Conservation (phyloP, 2,329 filamentous ascomycete species). For the Arthrobotrys conoides region DNA sequence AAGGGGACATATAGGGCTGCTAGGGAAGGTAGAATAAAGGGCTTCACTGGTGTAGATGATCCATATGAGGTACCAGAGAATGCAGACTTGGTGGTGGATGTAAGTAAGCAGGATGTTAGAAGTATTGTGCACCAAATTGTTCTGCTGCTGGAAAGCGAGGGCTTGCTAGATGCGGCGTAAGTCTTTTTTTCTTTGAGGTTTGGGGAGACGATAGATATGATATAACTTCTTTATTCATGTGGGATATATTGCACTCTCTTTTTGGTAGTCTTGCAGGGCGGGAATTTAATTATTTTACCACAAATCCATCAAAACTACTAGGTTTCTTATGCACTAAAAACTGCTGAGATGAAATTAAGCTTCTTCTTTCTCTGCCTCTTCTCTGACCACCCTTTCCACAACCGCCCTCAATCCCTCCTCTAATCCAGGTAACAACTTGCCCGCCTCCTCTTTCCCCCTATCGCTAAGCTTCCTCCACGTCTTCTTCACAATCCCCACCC, state of each 20-base stretch:
- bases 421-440: slow-evolving; percentile 36
- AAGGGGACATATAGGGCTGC: slow-evolving; percentile 89
- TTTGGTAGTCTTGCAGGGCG: slow-evolving; percentile 1
- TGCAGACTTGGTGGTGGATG: slow-evolving; percentile 86
- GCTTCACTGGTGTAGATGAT: slow-evolving; percentile 98
- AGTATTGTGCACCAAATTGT: slow-evolving; percentile 98
- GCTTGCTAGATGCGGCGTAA: slow-evolving; percentile 77
- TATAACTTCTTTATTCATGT: slow-evolving; percentile 10
- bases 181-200: not conserved
- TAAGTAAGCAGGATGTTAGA: slow-evolving; percentile 87
- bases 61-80: slow-evolving; percentile 89
- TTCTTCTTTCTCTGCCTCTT: slow-evolving; percentile 28
- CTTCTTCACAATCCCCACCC: slow-evolving; percentile 50
- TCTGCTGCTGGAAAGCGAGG: slow-evolving; percentile 88
- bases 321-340: not conserved
- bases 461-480: slow-evolving; percentile 53
- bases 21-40: slow-evolving; percentile 90
- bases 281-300: slow-evolving; percentile 15
- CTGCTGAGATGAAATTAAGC: not conserved
- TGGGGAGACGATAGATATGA: slow-evolving; percentile 22
- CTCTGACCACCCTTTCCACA: slow-evolving; percentile 29
- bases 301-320: not conserved
- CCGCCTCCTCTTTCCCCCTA: slow-evolving; percentile 42
- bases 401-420: slow-evolving; percentile 45
- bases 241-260: slow-evolving; percentile 9